Evolutionary conservation across 306 rosid species (phyloP).

Genomic region (Rosa multiflora): DNA sequence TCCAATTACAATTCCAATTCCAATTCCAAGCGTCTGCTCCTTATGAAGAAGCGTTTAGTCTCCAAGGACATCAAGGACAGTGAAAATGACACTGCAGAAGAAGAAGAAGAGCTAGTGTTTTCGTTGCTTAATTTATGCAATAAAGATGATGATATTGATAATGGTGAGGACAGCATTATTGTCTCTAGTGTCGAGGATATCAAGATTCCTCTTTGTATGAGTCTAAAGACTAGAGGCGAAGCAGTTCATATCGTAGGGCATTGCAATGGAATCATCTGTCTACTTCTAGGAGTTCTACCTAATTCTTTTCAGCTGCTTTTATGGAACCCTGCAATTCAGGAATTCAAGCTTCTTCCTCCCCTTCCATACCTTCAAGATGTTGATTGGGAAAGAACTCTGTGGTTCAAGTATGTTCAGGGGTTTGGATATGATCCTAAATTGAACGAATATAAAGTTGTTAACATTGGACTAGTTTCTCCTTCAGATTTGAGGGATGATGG

Average conservation of each 20-base stretch:
- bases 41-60: not conserved
- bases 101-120: not conserved
- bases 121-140: not conserved
- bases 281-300: not conserved
- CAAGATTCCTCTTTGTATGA: not conserved
- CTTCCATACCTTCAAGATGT: not conserved
- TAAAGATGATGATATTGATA: not conserved
- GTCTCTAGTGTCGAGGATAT: not conserved
- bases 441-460: not conserved
- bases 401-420: not conserved
- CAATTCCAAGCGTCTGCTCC: not conserved
- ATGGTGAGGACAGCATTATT: not conserved
- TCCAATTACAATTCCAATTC: not conserved
- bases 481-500: not conserved
- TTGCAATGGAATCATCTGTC: slow-evolving; percentile 17
- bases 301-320: not conserved
- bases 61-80: not conserved
- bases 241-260: not conserved
- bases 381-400: not conserved
- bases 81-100: not conserved
- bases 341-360: not conserved
- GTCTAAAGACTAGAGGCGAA: no score
- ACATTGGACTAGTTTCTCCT: not conserved
- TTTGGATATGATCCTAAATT: slow-evolving; percentile 6
- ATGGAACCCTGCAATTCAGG: not conserved